phyloP scores from a whole-genome alignment of 139 green algal species.

The Coelastrella sp. region DNA sequence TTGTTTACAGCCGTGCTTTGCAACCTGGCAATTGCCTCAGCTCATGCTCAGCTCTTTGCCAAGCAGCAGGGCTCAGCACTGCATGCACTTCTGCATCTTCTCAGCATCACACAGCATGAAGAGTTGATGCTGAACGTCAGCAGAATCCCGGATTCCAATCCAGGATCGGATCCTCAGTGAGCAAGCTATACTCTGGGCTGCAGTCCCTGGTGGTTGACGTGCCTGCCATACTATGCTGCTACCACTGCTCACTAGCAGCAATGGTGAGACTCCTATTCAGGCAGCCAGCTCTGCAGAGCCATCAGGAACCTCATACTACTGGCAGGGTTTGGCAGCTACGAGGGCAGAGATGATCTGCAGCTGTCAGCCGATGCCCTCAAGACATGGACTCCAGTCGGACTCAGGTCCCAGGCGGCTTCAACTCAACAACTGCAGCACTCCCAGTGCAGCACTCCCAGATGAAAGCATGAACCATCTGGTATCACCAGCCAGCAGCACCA shows the following conservation, averaged over 20 bases:
- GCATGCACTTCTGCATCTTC: background rate
- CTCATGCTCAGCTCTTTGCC: conserved; percentile 6
- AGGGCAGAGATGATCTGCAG: background rate
- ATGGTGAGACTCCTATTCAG: conserved; percentile 65
- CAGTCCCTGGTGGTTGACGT: conserved; percentile 52
- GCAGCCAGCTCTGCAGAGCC: conserved; percentile 61
- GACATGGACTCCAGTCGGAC: too few relatives aligned
- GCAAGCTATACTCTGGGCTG: background rate
- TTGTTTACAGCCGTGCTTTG: too few relatives aligned
- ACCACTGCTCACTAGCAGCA: conserved; percentile 64
- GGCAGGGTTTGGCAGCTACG: too few relatives aligned
- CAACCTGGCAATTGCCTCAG: conserved; percentile 13
- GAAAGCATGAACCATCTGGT: background rate
- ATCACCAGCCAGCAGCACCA: background rate
- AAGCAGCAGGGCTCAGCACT: conserved; percentile 20
- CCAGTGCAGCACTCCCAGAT: background rate
- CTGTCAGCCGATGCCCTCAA: background rate
- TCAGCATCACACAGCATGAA: background rate
- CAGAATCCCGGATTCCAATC: background rate
- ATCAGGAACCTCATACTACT: conserved; percentile 73
- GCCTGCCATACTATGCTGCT: conserved; percentile 56
- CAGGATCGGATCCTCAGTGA: background rate
- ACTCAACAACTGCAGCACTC: background rate
- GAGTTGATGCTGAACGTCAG: conserved; percentile 10
- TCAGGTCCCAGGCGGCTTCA: too few relatives aligned